Evolutionary conservation across 2,329 filamentous ascomycete genomes (phyloP), one percentile per base, ranked within the genome.

Genomic region (Herpomyces periplanetae): DNA sequence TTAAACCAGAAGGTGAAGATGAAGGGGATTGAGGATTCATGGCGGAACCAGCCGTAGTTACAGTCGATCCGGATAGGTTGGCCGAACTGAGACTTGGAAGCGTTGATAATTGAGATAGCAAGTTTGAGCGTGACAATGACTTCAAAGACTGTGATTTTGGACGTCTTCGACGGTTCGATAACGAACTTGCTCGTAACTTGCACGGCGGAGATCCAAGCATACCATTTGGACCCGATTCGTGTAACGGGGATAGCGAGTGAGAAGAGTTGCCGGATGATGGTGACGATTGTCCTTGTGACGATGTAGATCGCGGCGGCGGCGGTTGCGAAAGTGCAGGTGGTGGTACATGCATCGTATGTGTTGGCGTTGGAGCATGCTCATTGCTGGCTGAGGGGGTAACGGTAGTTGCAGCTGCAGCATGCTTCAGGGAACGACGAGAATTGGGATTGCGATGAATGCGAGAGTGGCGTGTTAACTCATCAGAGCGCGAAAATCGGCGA

Each of bases 391-490:
- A 41, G 7, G 49, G 45, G 2, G 46, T 47, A 1, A 47, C 47
- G 3, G 47, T 46, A 5, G 51, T 47, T 7, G 47, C 45, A 6
- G 49, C 47, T n/a, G 51, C 51, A 21, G 51, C 43, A 24, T 49
- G 47, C 34, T 57, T 48, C 24, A 57, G 56, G 28, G 69, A 73
- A 34, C 75, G 51, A 35, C 80, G 53, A 22, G 73, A 88, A 49
- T 91, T 91, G 23, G 80, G 75, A 43, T 91, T 96, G 55, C 68
- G 88, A 53, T 96, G 75, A 44, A 96, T 96, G 38, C 75, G 57
- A 36, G 75, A 88, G 43, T 96, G 75, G 25, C 75, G 61, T 25
- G 80, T 96, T 30, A 96, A 50, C 43, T 96, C 75, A 36, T 96
- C 75, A 6, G 75, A 88, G 27, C 75, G 61, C 27, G 68, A 85